phyloP scores from a whole-genome alignment of 2,329 filamentous ascomycete genomes.

The Hymenoscyphus fructigenus region DNA sequence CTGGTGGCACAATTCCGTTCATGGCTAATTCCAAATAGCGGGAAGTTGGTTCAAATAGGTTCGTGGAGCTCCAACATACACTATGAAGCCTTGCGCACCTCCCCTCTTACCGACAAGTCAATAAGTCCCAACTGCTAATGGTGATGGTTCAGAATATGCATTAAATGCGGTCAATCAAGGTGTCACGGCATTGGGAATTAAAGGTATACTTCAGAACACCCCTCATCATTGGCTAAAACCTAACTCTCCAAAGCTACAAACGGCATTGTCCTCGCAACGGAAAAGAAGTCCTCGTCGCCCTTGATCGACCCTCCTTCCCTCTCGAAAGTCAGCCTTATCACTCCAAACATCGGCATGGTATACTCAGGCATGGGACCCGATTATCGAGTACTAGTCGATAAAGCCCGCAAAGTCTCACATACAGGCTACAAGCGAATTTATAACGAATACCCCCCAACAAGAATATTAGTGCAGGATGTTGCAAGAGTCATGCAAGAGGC shows the following conservation, averaged over 20 bases:
- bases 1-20: conserved; percentile 10
- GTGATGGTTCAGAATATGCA: conserved; percentile 76
- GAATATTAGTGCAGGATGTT: conserved; percentile 98
- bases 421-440: conserved; percentile 99
- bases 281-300: conserved; percentile 98
- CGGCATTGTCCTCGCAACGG: conserved; percentile 96
- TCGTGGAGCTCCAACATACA: conserved; percentile 33
- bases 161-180: conserved; percentile 99
- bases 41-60: conserved; percentile 99
- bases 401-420: conserved; percentile 96
- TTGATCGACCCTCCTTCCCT: conserved; percentile 93
- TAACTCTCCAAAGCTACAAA: conserved; percentile 71
- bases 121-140: conserved; percentile 22
- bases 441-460: conserved; percentile 99
- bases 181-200: conserved; percentile 97
- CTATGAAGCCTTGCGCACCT: conserved; percentile 7
- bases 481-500: conserved; percentile 98
- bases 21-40: conserved; percentile 54
- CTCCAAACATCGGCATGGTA: conserved; percentile 99
- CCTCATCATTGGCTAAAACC: background rate
- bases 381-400: conserved; percentile 96
- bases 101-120: conserved; percentile 18
- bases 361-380: conserved; percentile 99
- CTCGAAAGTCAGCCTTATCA: conserved; percentile 97
- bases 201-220: conserved; percentile 59